These are phyloP conservation scores for Taiwanofungus camphoratus DNA, from an alignment of 1,284 basidiomycete genomes.

Conservation along the genomic window DNA sequence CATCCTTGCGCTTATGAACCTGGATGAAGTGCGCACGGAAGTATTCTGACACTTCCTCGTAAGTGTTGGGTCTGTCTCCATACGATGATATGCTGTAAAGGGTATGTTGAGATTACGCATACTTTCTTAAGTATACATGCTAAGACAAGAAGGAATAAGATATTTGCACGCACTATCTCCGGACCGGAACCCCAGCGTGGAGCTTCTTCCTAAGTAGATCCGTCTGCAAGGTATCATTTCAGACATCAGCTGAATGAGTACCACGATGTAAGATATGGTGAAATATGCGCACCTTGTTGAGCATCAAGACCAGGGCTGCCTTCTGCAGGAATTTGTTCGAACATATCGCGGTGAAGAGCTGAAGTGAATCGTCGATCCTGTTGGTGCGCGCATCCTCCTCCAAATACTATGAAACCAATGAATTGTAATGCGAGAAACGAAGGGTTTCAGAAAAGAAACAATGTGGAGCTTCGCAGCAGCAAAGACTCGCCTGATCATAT, in stretches of 20 bases:
- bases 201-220: conserved; percentile 66
- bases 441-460: not conserved
- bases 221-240: too few species aligned
- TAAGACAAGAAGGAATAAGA: not conserved
- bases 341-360: conserved; percentile 69
- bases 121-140: too few species aligned
- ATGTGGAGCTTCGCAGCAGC: conserved; percentile 1
- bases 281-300: conserved; percentile 57
- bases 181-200: conserved; percentile 54
- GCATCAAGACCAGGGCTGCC: conserved; percentile 65
- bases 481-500: conserved; percentile 64
- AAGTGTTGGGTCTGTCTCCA: conserved; percentile 67
- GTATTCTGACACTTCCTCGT: conserved; percentile 66
- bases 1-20: conserved; percentile 61
- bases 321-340: conserved; percentile 67
- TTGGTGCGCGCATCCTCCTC: conserved; percentile 75
- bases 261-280: too few species aligned
- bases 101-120: too few species aligned
- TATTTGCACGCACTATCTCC: conserved; percentile 54
- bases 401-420: conserved; percentile 48
- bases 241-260: too few species aligned
- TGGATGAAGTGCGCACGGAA: conserved; percentile 76
- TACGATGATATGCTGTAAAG: conserved; percentile 70
- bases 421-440: not conserved
- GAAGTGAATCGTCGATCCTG: conserved; percentile 73